These are phyloP conservation scores for Chlorella sp. DNA, from an alignment of 139 green algal species.

Conservation along the genomic window DNA sequence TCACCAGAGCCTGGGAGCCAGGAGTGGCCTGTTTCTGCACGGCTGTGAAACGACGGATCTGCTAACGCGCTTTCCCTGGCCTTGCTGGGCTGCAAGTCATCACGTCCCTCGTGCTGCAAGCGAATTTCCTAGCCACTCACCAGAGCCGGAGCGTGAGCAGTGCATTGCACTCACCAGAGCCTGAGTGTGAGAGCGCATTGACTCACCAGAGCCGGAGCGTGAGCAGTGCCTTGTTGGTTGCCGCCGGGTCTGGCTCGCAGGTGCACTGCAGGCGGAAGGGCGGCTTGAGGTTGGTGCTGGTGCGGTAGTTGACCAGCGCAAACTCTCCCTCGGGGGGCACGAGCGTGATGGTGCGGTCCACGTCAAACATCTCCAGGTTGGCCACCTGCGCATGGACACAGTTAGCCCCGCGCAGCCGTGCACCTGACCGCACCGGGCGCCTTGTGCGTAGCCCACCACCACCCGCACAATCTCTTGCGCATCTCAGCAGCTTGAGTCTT, in stretches of 20 bases:
- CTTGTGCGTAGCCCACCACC: too few relatives aligned
- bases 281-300: conserved; percentile 71
- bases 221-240: conserved; percentile 20
- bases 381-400: conserved; percentile 20
- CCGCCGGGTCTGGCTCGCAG: conserved; percentile 13
- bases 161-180: conserved; percentile 11
- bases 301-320: conserved; percentile 92
- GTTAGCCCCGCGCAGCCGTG: too few relatives aligned
- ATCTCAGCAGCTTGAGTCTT: too few relatives aligned
- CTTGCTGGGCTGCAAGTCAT: too few relatives aligned
- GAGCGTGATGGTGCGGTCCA: conserved; percentile 84
- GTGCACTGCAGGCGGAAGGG: conserved; percentile 76
- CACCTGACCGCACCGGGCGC: too few relatives aligned
- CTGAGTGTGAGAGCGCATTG: neutral
- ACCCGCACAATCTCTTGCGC: too few relatives aligned
- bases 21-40: too few relatives aligned
- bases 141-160: conserved; percentile 26
- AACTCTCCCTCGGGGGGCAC: conserved; percentile 88
- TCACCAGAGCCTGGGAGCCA: too few relatives aligned
- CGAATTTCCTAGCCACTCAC: conserved; percentile 11
- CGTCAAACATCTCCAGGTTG: conserved; percentile 74
- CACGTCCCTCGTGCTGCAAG: too few relatives aligned
- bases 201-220: conserved; percentile 33
- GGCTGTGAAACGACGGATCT: too few relatives aligned
- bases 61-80: too few relatives aligned